Evolutionary conservation across 225 moss, liverwort and hornwort species (phyloP).

Genomic region (Physcomitrellopsis africana): DNA sequence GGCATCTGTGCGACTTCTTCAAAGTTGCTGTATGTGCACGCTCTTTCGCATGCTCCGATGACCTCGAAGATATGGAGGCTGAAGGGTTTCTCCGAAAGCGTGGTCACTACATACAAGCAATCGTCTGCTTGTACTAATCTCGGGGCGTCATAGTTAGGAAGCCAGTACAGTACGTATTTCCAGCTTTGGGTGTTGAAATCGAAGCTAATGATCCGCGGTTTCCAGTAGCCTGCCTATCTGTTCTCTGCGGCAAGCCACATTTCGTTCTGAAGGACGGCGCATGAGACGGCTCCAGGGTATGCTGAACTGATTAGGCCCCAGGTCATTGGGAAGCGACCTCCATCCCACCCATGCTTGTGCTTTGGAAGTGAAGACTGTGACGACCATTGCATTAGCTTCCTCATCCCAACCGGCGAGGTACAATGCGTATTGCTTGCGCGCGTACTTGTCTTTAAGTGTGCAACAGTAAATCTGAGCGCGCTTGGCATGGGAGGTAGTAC

Average conservation of each 20-base stretch:
- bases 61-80: conserved; percentile 47
- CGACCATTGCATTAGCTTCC: conserved; percentile 41
- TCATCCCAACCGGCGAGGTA: conserved; percentile 49
- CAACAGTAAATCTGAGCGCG: conserved; percentile 36
- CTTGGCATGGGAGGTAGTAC: conserved; percentile 44
- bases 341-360: conserved; percentile 50
- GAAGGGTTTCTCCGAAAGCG: conserved; percentile 33
- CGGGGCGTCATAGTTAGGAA: conserved; percentile 39
- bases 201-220: conserved; percentile 53
- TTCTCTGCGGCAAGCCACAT: conserved; percentile 53
- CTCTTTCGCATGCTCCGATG: conserved; percentile 28
- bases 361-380: conserved; percentile 40
- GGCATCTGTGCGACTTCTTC: conserved; percentile 47
- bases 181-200: conserved; percentile 40
- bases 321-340: conserved; percentile 45
- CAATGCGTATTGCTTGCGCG: conserved; percentile 44
- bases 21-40: conserved; percentile 35
- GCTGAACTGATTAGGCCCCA: conserved; percentile 33
- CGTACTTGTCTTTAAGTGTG: conserved; percentile 43
- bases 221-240: conserved; percentile 48
- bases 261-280: conserved; percentile 37
- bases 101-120: conserved; percentile 37
- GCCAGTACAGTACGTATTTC: conserved; percentile 45
- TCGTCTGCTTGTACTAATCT: conserved; percentile 38
- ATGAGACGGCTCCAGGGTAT: conserved; percentile 22